phyloP scores from a whole-genome alignment of 768 basidiomycete species.

The Suillus discolor region DNA sequence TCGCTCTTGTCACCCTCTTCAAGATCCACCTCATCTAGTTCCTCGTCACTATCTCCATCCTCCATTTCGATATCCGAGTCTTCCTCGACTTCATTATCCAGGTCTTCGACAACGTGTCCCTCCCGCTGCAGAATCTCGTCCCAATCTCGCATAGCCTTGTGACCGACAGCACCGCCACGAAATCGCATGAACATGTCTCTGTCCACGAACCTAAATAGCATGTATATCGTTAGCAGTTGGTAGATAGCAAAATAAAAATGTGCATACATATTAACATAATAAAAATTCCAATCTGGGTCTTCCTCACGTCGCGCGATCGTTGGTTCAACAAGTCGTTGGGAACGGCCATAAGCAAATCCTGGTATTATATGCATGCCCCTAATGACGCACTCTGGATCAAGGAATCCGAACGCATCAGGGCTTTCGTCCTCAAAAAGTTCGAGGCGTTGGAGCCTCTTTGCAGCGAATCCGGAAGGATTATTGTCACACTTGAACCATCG shows the following conservation, averaged over 20 bases:
- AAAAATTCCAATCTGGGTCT: conserved; percentile 29
- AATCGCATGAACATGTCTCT: conserved; percentile 34
- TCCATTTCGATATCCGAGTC: not conserved
- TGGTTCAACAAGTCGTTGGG: conserved; percentile 13
- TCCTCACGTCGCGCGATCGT: conserved; percentile 8
- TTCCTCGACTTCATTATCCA: not conserved
- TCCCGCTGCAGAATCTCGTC: not conserved
- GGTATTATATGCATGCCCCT: conserved; percentile 46
- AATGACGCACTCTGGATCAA: conserved; percentile 45
- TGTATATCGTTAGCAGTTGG: not conserved
- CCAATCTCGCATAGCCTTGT: conserved; percentile 20
- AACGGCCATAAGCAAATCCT: conserved; percentile 30
- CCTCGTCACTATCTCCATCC: too few relatives aligned
- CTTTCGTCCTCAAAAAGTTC: conserved; percentile 37
- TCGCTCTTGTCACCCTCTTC: too few relatives aligned
- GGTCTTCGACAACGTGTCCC: not conserved
- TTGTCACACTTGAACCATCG: conserved; percentile 38
- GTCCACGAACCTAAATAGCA: conserved; percentile 37
- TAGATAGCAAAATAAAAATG: not conserved
- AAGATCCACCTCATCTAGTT: too few relatives aligned
- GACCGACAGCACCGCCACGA: conserved; percentile 32
- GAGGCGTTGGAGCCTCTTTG: conserved; percentile 36
- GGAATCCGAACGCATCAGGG: conserved; percentile 42
- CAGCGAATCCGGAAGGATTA: conserved; percentile 27
- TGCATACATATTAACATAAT: conserved; percentile 37